phyloP scores from a whole-genome alignment of 805 yeast species.

The Danielia reshetovae region DNA sequence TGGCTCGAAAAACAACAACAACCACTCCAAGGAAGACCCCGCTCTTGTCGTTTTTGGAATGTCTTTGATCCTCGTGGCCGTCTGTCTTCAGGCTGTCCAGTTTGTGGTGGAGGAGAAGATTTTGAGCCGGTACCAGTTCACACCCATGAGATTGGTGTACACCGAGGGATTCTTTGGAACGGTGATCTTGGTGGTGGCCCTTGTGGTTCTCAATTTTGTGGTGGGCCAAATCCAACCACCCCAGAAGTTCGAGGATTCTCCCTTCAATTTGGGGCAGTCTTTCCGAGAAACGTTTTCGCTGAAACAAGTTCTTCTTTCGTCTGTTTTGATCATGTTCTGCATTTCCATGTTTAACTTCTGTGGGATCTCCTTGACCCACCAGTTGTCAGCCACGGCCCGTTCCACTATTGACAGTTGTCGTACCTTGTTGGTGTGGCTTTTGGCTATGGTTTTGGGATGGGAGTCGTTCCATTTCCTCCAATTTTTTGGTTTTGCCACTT shows the following conservation, averaged over 20 bases:
- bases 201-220: slow-evolving; percentile 42
- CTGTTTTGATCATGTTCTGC: slow-evolving; percentile 64
- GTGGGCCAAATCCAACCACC: slow-evolving; percentile 32
- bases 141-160: slow-evolving; percentile 65
- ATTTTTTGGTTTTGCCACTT: slow-evolving; percentile 54
- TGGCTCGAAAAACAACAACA: slow-evolving; percentile 41
- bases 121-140: slow-evolving; percentile 46
- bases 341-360: slow-evolving; percentile 70
- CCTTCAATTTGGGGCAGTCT: slow-evolving; percentile 53
- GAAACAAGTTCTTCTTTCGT: slow-evolving; percentile 43
- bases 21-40: slow-evolving; percentile 13
- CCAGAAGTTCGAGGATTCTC: slow-evolving; percentile 40
- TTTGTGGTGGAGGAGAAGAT: slow-evolving; percentile 76
- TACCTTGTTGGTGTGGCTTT: slow-evolving; percentile 70
- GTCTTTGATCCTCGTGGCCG: slow-evolving; percentile 53
- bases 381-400: slow-evolving; percentile 69
- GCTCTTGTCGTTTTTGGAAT: slow-evolving; percentile 51
- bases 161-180: slow-evolving; percentile 72
- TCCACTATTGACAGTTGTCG: slow-evolving; percentile 77
- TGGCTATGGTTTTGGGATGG: slow-evolving; percentile 72
- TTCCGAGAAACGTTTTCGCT: slow-evolving; percentile 46
- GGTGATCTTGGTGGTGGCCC: slow-evolving; percentile 37
- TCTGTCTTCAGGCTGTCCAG: slow-evolving; percentile 67
- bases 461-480: slow-evolving; percentile 63
- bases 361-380: slow-evolving; percentile 65